Base-by-base conservation (phyloP, 768 basidiomycete species). In the Amanita jacksonii region DNA sequence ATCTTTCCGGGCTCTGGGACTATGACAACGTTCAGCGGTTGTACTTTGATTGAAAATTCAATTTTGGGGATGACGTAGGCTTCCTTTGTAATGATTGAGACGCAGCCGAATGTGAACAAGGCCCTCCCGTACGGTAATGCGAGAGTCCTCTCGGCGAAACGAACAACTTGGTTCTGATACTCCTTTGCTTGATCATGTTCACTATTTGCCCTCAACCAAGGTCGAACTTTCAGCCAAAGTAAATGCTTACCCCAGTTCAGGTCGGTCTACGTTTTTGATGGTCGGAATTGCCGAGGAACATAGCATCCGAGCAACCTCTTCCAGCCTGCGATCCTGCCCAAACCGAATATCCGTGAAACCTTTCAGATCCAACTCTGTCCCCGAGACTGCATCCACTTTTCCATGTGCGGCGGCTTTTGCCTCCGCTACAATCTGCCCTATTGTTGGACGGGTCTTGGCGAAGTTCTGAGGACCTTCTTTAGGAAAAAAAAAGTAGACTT, bases 261-360 rank as follows among this genome's bases (percentile, higher is more conserved):
- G 76, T 28, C 82, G 73, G 41, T 91, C 82, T 31, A 68, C 45
- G 66, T 70, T 58, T 67, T 69, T 75, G 36, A 94, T 73, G 1
- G 77, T 72, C 0, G 84, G 72, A 13, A 85, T 61, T 2, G 65
- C 66, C 1, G 86, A 85, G 0, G 89, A 94, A 51, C 85, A 88
- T 13, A 99, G 62, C 76, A 98, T 86, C 1, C 90, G 75, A 9
- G 84, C 82, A 3, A 94, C 91, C 57, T 99, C 96, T 35, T 92
- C 86, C 24, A 99, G 59, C 28, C 94, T 73, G 15, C 85, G 74
- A 62, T 99, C 96, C 49, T 87, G 79, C 5, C 86, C 86, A 55
- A 97, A 97, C 3, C 94, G 78, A 38, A 92, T 84, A 41, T 79
- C 78, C 0, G 85, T 77, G 62, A 86, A 84, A 38, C 84, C 80